Evolutionary conservation across 1,284 basidiomycete species (phyloP).

Genomic region (Acaromyces ingoldii): DNA sequence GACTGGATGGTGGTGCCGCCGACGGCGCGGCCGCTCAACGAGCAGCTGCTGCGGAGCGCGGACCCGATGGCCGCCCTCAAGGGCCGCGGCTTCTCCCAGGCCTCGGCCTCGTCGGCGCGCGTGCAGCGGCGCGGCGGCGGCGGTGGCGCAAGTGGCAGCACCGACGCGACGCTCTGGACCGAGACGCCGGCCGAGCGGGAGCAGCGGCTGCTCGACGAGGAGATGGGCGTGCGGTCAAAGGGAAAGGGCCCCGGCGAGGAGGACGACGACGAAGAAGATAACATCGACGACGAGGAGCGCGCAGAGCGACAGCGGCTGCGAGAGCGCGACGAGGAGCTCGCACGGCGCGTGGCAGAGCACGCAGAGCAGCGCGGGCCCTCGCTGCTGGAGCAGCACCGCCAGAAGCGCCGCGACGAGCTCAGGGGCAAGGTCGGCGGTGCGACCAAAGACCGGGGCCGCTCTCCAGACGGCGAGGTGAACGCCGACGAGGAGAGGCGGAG

Average conservation of each 20-base stretch:
- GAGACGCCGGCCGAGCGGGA: slow-evolving; percentile 12
- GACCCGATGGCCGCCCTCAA: slow-evolving; percentile 5
- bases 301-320: not conserved
- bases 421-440: slow-evolving; percentile 1
- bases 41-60: not conserved
- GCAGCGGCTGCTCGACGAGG: slow-evolving; percentile 9
- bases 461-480: not conserved
- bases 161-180: slow-evolving; percentile 8
- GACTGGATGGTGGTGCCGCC: slow-evolving; percentile 15
- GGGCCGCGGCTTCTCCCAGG: slow-evolving; percentile 8
- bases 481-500: not conserved
- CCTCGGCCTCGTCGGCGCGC: not conserved
- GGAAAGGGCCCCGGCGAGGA: not conserved
- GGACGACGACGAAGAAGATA: not conserved
- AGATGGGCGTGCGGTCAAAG: slow-evolving; percentile 6
- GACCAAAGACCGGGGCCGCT: too few relatives aligned
- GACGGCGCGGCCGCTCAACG: not conserved
- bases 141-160: not conserved
- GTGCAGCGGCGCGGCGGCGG: slow-evolving; percentile 5
- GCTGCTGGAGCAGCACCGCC: slow-evolving; percentile 5
- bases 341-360: not conserved
- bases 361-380: not conserved
- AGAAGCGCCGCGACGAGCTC: not conserved
- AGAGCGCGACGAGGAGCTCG: slow-evolving; percentile 2
- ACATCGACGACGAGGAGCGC: not conserved